Percentiles rank a stretch among this genome's conserved stretches.
Conservation (phyloP, 257 asterid species). For the Fraxinus cuspidata region DNA sequence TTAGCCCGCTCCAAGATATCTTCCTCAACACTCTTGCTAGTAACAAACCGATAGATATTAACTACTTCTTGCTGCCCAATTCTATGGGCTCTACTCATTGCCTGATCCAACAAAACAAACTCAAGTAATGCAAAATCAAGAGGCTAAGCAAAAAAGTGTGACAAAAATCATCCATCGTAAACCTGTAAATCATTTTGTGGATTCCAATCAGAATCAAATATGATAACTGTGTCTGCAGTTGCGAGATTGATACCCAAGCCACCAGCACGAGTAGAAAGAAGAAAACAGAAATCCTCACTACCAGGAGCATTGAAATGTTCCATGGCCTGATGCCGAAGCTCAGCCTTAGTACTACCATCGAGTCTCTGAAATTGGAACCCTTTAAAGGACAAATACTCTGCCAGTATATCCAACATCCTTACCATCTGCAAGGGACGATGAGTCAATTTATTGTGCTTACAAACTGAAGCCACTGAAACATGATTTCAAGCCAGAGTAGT, state of each 20-base stretch:
- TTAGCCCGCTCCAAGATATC: conserved; percentile 98
- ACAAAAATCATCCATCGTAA: conserved; percentile 25
- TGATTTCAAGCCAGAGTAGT: background rate
- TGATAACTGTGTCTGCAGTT: conserved; percentile 98
- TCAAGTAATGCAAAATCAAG: conserved; percentile 3
- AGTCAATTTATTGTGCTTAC: conserved; percentile 22
- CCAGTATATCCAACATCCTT: conserved; percentile 93
- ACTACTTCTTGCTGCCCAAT: conserved; percentile 99
- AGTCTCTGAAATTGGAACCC: conserved; percentile 98
- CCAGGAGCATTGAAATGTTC: conserved; percentile 98
- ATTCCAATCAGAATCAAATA: conserved; percentile 99
- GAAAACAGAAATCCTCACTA: conserved; percentile 98
- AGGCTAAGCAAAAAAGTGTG: conserved; percentile 13
- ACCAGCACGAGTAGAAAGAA: conserved; percentile 99
- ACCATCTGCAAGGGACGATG: conserved; percentile 74
- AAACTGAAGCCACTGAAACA: conserved; percentile 7
- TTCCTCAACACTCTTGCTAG: conserved; percentile 99
- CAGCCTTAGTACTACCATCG: conserved; percentile 98
- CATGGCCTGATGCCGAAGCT: conserved; percentile 98
- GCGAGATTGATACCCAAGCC: conserved; percentile 99
- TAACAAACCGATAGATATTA: conserved; percentile 94
- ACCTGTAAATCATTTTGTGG: conserved; percentile 99
- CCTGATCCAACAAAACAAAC: conserved; percentile 49
- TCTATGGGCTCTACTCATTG: conserved; percentile 99
- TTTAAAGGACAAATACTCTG: conserved; percentile 85